Evolutionary conservation across 441 rosid genomes (phyloP).

Genomic region (Adansonia gregorii): DNA sequence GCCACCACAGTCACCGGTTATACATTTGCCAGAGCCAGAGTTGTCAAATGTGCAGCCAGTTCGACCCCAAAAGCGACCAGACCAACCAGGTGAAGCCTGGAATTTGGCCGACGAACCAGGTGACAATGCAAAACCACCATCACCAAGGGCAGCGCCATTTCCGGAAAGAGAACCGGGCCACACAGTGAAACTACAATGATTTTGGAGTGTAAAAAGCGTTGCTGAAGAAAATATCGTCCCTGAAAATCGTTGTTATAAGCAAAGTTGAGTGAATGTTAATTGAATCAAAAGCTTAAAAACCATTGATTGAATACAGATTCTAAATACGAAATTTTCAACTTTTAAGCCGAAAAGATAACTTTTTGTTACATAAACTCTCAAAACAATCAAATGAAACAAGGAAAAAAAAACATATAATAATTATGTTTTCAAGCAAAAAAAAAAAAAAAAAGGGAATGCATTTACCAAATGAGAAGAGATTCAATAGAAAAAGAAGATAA

Average conservation of each 20-base stretch:
- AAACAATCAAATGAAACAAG: not conserved
- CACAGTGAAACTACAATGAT: conserved; percentile 59
- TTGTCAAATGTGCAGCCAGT: conserved; percentile 73
- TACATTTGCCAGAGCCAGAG: conserved; percentile 65
- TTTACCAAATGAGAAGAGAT: not conserved
- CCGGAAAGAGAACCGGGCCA: conserved; percentile 87
- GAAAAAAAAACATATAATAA: not conserved
- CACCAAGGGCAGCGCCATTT: conserved; percentile 59
- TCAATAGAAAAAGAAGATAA: conserved; percentile 28
- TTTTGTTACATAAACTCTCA: not conserved
- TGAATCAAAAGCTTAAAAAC: not conserved
- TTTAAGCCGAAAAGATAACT: no score
- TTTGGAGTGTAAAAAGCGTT: conserved; percentile 63
- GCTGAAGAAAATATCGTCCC: conserved; percentile 51
- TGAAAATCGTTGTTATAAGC: conserved; percentile 29
- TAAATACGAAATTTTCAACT: no score
- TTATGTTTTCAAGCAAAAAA: not conserved
- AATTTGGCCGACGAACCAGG: conserved; percentile 56
- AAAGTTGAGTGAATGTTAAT: not conserved
- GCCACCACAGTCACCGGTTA: conserved; percentile 89
- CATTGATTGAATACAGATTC: not conserved
- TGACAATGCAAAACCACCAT: conserved; percentile 61
- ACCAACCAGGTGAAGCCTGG: conserved; percentile 70
- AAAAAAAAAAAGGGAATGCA: not conserved
- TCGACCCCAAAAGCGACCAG: conserved; percentile 80